A percentile compares a stretch with the other conserved stretches of the same genome.
Conservation (phyloP, 176 grass and related monocot species). For the Zoysia japonica region DNA sequence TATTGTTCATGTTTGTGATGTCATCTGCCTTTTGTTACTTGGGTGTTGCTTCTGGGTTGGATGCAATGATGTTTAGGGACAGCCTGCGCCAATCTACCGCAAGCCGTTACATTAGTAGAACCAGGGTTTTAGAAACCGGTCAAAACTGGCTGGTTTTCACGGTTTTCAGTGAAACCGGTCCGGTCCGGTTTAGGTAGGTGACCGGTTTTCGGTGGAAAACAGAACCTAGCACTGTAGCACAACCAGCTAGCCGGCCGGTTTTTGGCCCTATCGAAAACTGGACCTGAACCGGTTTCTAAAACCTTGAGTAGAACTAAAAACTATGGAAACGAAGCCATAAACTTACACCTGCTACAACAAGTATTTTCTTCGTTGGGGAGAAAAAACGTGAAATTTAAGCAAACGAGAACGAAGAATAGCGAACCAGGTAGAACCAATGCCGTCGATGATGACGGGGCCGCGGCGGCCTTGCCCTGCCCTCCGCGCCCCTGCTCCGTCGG, state of each 20-base stretch:
- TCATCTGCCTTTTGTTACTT: not conserved
- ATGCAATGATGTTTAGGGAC: not conserved
- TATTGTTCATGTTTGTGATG: no score
- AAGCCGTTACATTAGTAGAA: no score
- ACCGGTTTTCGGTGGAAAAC: no score
- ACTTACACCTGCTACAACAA: not conserved
- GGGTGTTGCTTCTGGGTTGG: not conserved
- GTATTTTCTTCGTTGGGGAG: not conserved
- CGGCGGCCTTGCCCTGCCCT: conserved; percentile 43
- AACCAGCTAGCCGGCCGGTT: no score
- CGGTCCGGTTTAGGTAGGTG: no score
- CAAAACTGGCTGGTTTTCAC: no score
- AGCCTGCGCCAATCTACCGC: no score
- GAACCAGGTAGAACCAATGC: conserved; percentile 65
- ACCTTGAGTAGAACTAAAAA: not conserved
- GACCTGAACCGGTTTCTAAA: no score
- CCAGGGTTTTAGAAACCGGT: no score
- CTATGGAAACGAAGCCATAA: not conserved
- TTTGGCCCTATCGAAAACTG: no score
- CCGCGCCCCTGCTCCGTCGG: conserved; percentile 49
- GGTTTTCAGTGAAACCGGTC: no score
- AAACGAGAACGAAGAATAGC: not conserved
- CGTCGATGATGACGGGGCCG: conserved; percentile 24
- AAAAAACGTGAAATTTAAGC: not conserved
- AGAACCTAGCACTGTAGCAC: no score